A percentile compares a stretch with the other conserved stretches of the same genome.
These are phyloP conservation scores for Ustilago cynodontis DNA, from an alignment of 1,284 basidiomycete genomes.

Conservation along the genomic window DNA sequence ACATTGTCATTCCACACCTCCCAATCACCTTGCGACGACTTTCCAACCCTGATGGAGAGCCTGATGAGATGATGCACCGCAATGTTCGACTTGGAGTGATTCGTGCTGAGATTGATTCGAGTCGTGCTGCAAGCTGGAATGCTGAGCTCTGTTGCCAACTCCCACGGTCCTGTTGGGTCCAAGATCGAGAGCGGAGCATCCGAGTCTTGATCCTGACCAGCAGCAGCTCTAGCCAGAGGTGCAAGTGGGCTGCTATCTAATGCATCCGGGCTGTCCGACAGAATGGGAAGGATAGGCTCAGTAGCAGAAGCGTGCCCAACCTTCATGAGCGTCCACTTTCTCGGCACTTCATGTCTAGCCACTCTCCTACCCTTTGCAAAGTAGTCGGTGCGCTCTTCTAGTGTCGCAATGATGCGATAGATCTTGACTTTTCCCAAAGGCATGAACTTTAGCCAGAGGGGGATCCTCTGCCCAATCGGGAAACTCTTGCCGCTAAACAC, in stretches of 20 bases:
- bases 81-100: constrained; percentile 84
- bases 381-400: constrained; percentile 79
- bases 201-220: constrained; percentile 49
- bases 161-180: constrained; percentile 75
- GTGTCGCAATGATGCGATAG: constrained; percentile 79
- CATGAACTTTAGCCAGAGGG: constrained; percentile 84
- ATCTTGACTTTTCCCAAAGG: constrained; percentile 86
- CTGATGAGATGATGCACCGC: constrained; percentile 83
- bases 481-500: constrained; percentile 78
- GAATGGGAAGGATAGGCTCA: constrained; percentile 78
- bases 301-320: constrained; percentile 74
- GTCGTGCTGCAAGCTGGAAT: constrained; percentile 67
- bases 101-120: constrained; percentile 82
- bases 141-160: constrained; percentile 70
- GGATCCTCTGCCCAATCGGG: constrained; percentile 82
- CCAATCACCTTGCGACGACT: constrained; percentile 52
- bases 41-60: constrained; percentile 85
- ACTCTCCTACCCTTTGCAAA: constrained; percentile 73
- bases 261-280: constrained; percentile 72
- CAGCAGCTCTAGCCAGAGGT: constrained; percentile 59
- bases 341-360: constrained; percentile 81
- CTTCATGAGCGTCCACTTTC: constrained; percentile 78
- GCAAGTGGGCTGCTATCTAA: constrained; percentile 72
- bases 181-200: constrained; percentile 68
- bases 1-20: constrained; percentile 14